These are phyloP conservation scores for Yamadazyma olivae DNA, from an alignment of 805 yeast species.

Conservation along the genomic window DNA sequence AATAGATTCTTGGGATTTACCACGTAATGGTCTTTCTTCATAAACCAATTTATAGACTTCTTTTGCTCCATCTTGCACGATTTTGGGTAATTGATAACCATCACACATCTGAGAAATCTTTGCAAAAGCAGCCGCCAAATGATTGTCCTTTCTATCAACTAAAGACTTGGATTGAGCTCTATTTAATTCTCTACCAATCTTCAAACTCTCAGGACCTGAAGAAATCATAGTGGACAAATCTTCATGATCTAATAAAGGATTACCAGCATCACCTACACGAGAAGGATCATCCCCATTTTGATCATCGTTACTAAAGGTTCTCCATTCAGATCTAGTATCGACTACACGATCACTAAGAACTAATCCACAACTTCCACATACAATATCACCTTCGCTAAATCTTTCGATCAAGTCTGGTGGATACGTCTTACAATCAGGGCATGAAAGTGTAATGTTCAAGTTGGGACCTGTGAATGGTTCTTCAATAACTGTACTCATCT, in stretches of 20 bases:
- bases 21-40: slow-evolving; percentile 81
- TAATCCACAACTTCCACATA: slow-evolving; percentile 96
- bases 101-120: slow-evolving; percentile 95
- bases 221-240: slow-evolving; percentile 92
- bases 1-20: slow-evolving; percentile 88
- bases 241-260: slow-evolving; percentile 86
- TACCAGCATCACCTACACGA: slow-evolving; percentile 98
- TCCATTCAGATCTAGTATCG: slow-evolving; percentile 97
- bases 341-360: slow-evolving; percentile 90
- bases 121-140: slow-evolving; percentile 83
- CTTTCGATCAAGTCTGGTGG: slow-evolving; percentile 96
- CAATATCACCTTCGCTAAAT: slow-evolving; percentile 96
- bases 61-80: slow-evolving; percentile 96
- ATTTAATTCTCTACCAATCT: slow-evolving; percentile 83
- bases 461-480: slow-evolving; percentile 62
- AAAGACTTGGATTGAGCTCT: slow-evolving; percentile 85
- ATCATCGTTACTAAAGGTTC: slow-evolving; percentile 96
- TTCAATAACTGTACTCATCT: slow-evolving; percentile 1
- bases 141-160: slow-evolving; percentile 85
- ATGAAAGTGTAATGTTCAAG: slow-evolving; percentile 81
- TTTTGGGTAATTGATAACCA: slow-evolving; percentile 89
- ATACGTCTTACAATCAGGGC: slow-evolving; percentile 94
- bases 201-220: slow-evolving; percentile 79
- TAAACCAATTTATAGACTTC: slow-evolving; percentile 91
- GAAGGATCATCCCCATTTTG: slow-evolving; percentile 98